A percentile compares a stretch with the other conserved stretches of the same genome.
phyloP scores from a whole-genome alignment of 2,329 filamentous ascomycete species.

The Fusarium paranaense region DNA sequence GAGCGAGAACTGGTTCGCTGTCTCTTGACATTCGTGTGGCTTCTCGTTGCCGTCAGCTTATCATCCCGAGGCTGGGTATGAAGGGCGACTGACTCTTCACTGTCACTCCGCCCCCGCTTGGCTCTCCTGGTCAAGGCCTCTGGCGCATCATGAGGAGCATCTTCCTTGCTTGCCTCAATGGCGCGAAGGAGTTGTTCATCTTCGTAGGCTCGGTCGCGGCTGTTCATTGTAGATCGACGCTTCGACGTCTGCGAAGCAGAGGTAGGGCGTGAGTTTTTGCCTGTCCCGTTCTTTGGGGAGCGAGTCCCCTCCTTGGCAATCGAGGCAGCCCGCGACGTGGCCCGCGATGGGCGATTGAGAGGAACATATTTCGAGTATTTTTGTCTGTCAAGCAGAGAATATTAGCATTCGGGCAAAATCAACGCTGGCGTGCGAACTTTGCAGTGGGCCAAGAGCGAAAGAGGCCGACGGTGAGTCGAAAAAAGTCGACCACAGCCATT shows the following conservation, averaged over 20 bases:
- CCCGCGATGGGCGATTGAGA: conserved; percentile 66
- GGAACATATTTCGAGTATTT: conserved; percentile 75
- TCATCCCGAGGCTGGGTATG: conserved; percentile 30
- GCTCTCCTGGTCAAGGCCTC: conserved; percentile 72
- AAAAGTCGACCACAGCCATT: background rate
- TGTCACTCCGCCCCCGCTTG: conserved; percentile 90
- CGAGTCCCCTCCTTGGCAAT: conserved; percentile 62
- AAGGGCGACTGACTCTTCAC: conserved; percentile 82
- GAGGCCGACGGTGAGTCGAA: background rate
- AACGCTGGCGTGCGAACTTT: background rate
- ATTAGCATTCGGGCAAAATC: background rate
- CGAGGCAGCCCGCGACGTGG: conserved; percentile 72
- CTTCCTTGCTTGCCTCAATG: conserved; percentile 94
- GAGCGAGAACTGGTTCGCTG: conserved; percentile 86
- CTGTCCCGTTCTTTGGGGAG: conserved; percentile 71
- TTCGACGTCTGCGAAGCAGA: conserved; percentile 70
- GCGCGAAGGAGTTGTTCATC: conserved; percentile 90
- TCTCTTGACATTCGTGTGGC: conserved; percentile 78
- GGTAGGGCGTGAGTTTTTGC: conserved; percentile 67
- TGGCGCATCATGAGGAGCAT: conserved; percentile 63
- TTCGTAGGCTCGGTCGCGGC: conserved; percentile 92
- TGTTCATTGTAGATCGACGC: conserved; percentile 96
- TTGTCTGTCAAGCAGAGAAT: conserved; percentile 58
- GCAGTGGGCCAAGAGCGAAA: background rate
- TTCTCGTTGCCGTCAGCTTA: conserved; percentile 61